Base-by-base conservation (phyloP, 2,329 filamentous ascomycete species). In the Parastagonospora avenae region DNA sequence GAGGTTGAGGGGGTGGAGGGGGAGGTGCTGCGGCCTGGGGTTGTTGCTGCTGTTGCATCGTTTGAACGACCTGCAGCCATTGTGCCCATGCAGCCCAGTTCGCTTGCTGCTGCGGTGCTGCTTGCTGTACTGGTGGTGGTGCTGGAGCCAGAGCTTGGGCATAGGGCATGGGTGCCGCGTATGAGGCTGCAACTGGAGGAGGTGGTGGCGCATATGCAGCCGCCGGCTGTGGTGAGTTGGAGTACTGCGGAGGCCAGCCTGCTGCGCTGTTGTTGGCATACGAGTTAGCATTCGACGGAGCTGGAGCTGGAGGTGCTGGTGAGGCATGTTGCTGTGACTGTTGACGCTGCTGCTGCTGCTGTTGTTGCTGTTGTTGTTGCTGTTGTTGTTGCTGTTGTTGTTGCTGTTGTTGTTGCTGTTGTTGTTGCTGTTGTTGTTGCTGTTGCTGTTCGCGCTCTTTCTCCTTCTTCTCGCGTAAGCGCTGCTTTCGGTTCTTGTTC, bases 401-500 rank as follows among this genome's bases (percentile, higher is more conserved):
- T 24, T 46, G 59, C 24, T 50, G 54, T n/a, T 57, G 52, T 10
- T 59, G 52, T 28, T 59, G 57, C 11, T 61, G 58, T 24, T 66
- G 54, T 8, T 56, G 60, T 28, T 53, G 42, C 29, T 43, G 43
- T 19, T 53, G 45, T 9, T 51, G 42, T 31, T 56, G 47, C 16
- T 46, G 48, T 28, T 47, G 45, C 12, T 53, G 48, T 30, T 58
- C 46, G 10, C 48, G 55, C 46, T 68, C 62, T 19, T 63, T 61
- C 42, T 66, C 63, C 19, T 61, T 55, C 55, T 68, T 68, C 51
- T 63, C 64, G n/a, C 59, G 61, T 39, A 61, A 61, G 33, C 60
- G 62, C 42, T 63, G 59, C 58, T 68, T 69, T 38, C 65, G 61
- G 33, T 67, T 67, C 55, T 67, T 68, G 48, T 67, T 67, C 50